Evolutionary conservation across 768 basidiomycete genomes (phyloP).

Genomic region (Piloderma croceum): DNA sequence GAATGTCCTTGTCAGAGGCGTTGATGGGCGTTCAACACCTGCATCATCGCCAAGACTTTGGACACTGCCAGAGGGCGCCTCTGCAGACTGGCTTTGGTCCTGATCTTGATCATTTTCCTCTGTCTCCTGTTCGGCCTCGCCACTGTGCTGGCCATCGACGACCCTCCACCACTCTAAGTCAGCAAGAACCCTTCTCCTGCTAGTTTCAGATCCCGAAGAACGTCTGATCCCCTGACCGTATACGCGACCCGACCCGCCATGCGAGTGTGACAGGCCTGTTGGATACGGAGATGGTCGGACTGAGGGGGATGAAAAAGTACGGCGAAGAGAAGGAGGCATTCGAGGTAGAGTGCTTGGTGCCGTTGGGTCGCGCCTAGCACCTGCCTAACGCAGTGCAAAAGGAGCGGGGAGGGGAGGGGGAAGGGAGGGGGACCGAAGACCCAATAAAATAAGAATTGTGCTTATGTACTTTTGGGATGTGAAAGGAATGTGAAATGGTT

Average conservation of each 20-base stretch:
- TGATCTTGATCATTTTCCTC: slow-evolving; percentile 36
- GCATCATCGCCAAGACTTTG: slow-evolving; percentile 31
- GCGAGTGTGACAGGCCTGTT: slow-evolving; percentile 30
- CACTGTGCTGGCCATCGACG: slow-evolving; percentile 60
- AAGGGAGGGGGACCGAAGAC: slow-evolving; percentile 28
- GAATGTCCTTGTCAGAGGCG: slow-evolving; percentile 22
- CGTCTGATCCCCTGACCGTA: slow-evolving; percentile 40
- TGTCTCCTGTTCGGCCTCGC: slow-evolving; percentile 37
- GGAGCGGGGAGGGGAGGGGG: slow-evolving; percentile 29
- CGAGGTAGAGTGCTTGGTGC: slow-evolving; percentile 3
- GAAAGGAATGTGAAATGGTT: slow-evolving; percentile 10
- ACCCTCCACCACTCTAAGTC: slow-evolving; percentile 90
- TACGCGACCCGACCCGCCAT: slow-evolving; percentile 37
- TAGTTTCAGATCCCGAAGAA: slow-evolving; percentile 62
- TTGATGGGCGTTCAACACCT: slow-evolving; percentile 35
- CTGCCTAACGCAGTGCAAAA: slow-evolving; percentile 49
- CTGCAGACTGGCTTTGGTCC: slow-evolving; percentile 19
- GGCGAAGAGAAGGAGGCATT: slow-evolving; percentile 72
- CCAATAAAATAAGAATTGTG: slow-evolving; percentile 42
- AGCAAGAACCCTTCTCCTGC: slow-evolving; percentile 65
- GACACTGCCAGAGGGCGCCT: slow-evolving; percentile 28
- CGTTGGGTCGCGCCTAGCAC: slow-evolving; percentile 25
- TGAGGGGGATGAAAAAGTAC: slow-evolving; percentile 62
- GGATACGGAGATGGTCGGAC: slow-evolving; percentile 69
- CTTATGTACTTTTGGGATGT: slow-evolving; percentile 13